Conservation (phyloP, 2,329 filamentous ascomycete genomes). For the Neonectria hederae region DNA sequence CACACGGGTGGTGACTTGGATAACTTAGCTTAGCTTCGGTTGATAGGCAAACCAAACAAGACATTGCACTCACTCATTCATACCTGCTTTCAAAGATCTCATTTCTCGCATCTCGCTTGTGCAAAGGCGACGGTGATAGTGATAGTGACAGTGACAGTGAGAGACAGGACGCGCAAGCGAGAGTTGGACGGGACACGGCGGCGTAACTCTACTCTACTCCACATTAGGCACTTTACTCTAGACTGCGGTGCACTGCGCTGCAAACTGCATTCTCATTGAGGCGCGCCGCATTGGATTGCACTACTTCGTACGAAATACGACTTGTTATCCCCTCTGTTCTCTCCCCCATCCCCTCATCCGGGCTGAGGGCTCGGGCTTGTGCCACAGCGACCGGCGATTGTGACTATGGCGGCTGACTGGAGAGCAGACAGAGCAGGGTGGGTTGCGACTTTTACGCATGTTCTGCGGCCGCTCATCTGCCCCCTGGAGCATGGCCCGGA, state of each 20-base stretch:
- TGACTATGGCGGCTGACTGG: slow-evolving; percentile 9
- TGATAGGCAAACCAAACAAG: slow-evolving; percentile 12
- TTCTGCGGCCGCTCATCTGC: slow-evolving; percentile 1
- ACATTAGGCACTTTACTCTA: too few relatives aligned
- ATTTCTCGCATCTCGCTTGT: neutral
- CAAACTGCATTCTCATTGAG: neutral
- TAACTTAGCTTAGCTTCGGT: slow-evolving; percentile 5
- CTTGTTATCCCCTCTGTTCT: neutral
- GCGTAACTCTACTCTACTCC: too few relatives aligned
- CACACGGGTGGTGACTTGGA: slow-evolving; percentile 2
- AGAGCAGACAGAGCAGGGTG: slow-evolving; percentile 1
- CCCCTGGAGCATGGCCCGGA: neutral
- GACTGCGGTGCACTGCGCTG: neutral
- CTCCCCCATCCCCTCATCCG: neutral
- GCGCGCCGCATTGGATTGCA: neutral
- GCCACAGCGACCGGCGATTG: slow-evolving; percentile 21
- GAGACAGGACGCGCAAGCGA: neutral
- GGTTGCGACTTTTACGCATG: slow-evolving; percentile 5
- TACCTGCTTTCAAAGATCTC: neutral
- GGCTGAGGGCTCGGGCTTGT: neutral
- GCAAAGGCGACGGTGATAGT: neutral
- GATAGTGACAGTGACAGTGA: neutral
- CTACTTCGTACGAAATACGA: neutral
- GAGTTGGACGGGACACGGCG: too few relatives aligned
- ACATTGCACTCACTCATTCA: neutral